A percentile compares a stretch with the other conserved stretches of the same genome.
Evolutionary conservation across 176 grass and related monocot genomes (phyloP).

Genomic region (Melocanna baccifera): DNA sequence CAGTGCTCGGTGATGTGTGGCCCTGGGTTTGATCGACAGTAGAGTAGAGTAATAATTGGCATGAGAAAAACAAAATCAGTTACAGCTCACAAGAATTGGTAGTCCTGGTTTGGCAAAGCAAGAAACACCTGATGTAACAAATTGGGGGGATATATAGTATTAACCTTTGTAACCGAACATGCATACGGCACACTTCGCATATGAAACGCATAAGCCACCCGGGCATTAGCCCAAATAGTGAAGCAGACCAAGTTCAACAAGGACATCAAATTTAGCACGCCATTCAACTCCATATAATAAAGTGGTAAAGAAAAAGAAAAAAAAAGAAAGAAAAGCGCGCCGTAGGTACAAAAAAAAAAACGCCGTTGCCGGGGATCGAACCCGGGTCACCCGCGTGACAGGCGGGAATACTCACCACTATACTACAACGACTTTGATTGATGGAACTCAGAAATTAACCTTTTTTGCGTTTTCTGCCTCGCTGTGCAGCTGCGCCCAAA

Average conservation of each 20-base stretch:
- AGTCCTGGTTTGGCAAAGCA: no score
- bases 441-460: accelerated
- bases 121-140: no score
- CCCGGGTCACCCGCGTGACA: conserved; percentile 73
- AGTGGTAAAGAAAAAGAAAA: not conserved
- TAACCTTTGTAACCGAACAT: no score
- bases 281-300: not conserved
- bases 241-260: not conserved
- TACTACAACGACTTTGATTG: not conserved
- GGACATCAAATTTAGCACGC: not conserved
- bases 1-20: not conserved
- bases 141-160: no score
- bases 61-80: no score
- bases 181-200: no score
- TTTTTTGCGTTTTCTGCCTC: no score
- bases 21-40: no score
- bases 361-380: conserved; percentile 75
- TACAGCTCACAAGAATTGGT: no score
- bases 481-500: no score
- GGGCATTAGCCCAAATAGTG: not conserved
- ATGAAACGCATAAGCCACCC: no score
- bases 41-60: no score
- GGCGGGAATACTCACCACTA: conserved; percentile 79
- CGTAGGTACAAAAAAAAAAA: not conserved
- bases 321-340: not conserved